Conservation (phyloP, 371 early-diverging fungal genomes). For the Haplosporangium sp. region DNA sequence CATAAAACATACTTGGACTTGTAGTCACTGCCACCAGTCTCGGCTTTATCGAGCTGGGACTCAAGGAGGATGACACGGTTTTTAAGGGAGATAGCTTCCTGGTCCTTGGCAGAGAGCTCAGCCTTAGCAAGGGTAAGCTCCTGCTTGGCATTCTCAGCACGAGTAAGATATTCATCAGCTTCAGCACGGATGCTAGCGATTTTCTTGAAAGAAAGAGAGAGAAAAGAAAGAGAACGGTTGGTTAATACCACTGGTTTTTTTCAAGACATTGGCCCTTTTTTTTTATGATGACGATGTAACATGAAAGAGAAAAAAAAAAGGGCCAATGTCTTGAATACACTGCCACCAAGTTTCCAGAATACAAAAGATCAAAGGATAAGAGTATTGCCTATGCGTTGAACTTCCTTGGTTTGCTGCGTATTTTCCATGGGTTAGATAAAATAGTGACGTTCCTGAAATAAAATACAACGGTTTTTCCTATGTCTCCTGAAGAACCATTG, state of each 20-base stretch:
- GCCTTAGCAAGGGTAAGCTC: slow-evolving; percentile 73
- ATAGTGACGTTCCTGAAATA: slow-evolving; percentile 11
- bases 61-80: slow-evolving; percentile 78
- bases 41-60: slow-evolving; percentile 75
- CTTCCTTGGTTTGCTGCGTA: not conserved
- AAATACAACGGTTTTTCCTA: not conserved
- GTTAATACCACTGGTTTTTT: not conserved
- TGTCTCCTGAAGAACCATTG: slow-evolving; percentile 1
- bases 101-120: slow-evolving; percentile 62
- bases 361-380: not conserved
- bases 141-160: slow-evolving; percentile 76
- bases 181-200: slow-evolving; percentile 75
- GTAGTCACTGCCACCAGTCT: slow-evolving; percentile 47
- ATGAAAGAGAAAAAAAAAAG: not conserved
- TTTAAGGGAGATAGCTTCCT: slow-evolving; percentile 64
- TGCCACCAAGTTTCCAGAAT: too few relatives aligned
- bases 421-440: slow-evolving; percentile 11
- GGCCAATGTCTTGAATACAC: not conserved
- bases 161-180: slow-evolving; percentile 73
- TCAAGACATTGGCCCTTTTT: too few relatives aligned
- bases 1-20: slow-evolving; percentile 18
- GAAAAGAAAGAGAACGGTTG: not conserved
- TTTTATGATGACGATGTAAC: not conserved
- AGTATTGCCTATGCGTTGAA: not conserved
- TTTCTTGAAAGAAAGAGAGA: slow-evolving; percentile 69